Base-by-base conservation (phyloP, 768 basidiomycete species). In the Pleurotus sapidus region DNA sequence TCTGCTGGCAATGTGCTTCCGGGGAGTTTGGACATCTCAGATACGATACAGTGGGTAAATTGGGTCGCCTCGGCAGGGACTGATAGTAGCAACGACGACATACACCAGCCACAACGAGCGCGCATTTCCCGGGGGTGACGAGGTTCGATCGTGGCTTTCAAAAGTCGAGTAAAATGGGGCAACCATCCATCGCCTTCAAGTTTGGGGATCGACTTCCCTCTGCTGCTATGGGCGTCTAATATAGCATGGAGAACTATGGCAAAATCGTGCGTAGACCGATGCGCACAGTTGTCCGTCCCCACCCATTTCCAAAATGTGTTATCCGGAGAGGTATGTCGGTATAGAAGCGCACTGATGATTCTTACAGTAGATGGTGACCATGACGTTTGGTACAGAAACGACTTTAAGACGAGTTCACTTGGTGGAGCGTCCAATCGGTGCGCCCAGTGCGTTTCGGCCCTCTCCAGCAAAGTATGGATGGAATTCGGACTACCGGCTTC, bases 291-390 rank as follows among this genome's bases (percentile, higher is more conserved):
- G 1, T 70, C 66, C 1, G 72, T 68, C 5, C 66, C 61, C 4
- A 84, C 58, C 84, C 85, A 86, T 0, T 69, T 61, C 2, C 60
- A 48, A 46, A 77, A 74, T 2, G 60, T 54, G 4, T 64, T 60
- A 6, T 56, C 46, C 38, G 68, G 61, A 43, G 71, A 59, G 0
- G 64, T 56, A 34, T 70, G 67, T 49, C 66, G 69, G 63, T 85
- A 86, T 12, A 84, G 57, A 4, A 84, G 63, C 6, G 70, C 70
- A 4, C 70, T 62, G 12, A 85, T 66, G 18, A 80, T 77, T 38
- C 65, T 72, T 15, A 76, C 70, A 0, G 78, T 83, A 3, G 79
- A 72, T 1, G 62, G 57, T 0, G 76, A 74, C 79, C 83, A 84
- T 0, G 61, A 46, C 5, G 74, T 65, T 58, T 76, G 76, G 3